Evolutionary conservation across 2,329 filamentous ascomycete species (phyloP).

Genomic region (Aspergillus uvarum): DNA sequence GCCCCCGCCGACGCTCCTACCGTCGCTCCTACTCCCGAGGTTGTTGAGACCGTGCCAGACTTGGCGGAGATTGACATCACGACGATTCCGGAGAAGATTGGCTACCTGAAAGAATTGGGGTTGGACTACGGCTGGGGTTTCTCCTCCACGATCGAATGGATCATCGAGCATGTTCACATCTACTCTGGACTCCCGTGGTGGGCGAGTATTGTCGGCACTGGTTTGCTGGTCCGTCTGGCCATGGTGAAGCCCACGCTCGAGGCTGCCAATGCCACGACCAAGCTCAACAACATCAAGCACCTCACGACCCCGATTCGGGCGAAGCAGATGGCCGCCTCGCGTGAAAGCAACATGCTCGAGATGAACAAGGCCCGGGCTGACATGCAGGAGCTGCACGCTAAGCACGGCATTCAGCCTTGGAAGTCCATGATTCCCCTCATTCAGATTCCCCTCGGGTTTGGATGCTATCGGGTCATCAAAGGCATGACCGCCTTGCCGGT

Average conservation of each 20-base stretch:
- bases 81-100: conserved; percentile 70
- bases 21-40: conserved; percentile 10
- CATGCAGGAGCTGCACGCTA: conserved; percentile 53
- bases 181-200: conserved; percentile 78
- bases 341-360: conserved; percentile 48
- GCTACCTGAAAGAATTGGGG: conserved; percentile 78
- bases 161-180: conserved; percentile 80
- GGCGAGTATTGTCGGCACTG: conserved; percentile 66
- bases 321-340: conserved; percentile 51
- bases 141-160: conserved; percentile 69
- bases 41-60: conserved; percentile 19
- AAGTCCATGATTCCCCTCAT: conserved; percentile 58
- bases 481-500: conserved; percentile 77
- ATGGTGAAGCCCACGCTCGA: conserved; percentile 66
- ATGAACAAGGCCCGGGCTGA: conserved; percentile 50
- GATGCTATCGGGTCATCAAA: conserved; percentile 74
- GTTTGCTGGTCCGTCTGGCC: conserved; percentile 62
- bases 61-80: conserved; percentile 41
- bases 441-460: conserved; percentile 72
- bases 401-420: conserved; percentile 55
- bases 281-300: conserved; percentile 61
- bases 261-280: conserved; percentile 62
- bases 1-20: conserved; percentile 17
- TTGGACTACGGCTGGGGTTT: conserved; percentile 85
- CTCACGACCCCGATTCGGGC: conserved; percentile 57